These are phyloP conservation scores for Halenospora varia DNA, from an alignment of 495 filamentous ascomycete genomes.

Conservation along the genomic window DNA sequence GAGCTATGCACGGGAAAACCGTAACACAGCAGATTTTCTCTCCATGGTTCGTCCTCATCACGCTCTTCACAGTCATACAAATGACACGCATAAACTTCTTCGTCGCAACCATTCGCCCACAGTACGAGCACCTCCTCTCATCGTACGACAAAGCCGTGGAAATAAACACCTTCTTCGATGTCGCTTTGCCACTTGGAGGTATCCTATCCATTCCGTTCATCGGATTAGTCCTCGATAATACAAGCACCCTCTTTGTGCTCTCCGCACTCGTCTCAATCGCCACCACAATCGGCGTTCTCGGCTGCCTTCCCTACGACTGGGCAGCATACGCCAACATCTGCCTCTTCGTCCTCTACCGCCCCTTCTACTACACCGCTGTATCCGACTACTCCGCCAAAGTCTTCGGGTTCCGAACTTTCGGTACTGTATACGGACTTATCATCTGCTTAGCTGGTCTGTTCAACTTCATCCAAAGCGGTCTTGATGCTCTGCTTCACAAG, in stretches of 20 bases:
- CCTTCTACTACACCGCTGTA: constrained; percentile 73
- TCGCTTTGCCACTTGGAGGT: constrained; percentile 83
- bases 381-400: constrained; percentile 92
- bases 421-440: constrained; percentile 91
- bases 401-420: constrained; percentile 93
- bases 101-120: constrained; percentile 81
- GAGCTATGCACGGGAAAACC: constrained; percentile 74
- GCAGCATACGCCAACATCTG: constrained; percentile 73
- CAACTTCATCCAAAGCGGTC: constrained; percentile 79
- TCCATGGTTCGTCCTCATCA: constrained; percentile 86
- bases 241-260: constrained; percentile 72
- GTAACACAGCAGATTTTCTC: constrained; percentile 71
- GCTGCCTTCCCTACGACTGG: constrained; percentile 60
- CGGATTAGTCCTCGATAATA: constrained; percentile 74
- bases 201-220: constrained; percentile 84
- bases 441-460: constrained; percentile 85
- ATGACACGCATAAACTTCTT: constrained; percentile 99
- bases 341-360: constrained; percentile 75
- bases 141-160: constrained; percentile 51
- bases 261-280: constrained; percentile 65
- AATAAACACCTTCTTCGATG: constrained; percentile 84
- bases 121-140: constrained; percentile 77
- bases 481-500: constrained; percentile 77
- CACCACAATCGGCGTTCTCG: constrained; percentile 73
- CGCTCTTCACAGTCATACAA: constrained; percentile 81